phyloP scores from a whole-genome alignment of 140 eudicot genomes.

The Anethum foeniculum region DNA sequence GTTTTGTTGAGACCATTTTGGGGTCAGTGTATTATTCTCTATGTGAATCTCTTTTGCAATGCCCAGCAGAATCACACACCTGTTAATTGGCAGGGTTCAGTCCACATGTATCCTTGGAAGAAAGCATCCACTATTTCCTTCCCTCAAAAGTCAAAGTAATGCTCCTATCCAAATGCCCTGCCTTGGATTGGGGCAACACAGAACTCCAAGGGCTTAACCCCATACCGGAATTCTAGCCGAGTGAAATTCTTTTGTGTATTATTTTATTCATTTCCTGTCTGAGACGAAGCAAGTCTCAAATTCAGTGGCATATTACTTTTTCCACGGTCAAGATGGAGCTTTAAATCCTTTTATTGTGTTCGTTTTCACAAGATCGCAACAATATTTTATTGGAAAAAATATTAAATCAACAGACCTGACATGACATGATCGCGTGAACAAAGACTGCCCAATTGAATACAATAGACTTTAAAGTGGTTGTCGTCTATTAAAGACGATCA shows the following conservation, averaged over 20 bases:
- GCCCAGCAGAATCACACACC: not conserved
- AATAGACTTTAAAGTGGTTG: not conserved
- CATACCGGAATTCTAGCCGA: not conserved
- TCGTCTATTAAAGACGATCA: slow-evolving; percentile 24
- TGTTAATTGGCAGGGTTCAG: not conserved
- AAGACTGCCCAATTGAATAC: not conserved
- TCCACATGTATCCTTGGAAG: not conserved
- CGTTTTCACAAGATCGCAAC: not conserved
- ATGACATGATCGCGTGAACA: not conserved
- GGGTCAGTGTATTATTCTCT: not conserved
- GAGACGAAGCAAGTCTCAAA: not conserved
- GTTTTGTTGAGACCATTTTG: not conserved
- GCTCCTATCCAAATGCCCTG: not conserved
- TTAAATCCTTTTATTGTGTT: not conserved
- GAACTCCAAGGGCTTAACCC: not conserved
- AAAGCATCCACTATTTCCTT: not conserved
- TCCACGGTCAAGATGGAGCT: not conserved
- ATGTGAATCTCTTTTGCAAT: not conserved
- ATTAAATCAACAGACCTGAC: not conserved
- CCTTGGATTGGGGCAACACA: not conserved
- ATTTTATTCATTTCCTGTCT: not conserved
- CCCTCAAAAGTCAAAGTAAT: not conserved
- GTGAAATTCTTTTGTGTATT: not conserved
- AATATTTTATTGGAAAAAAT: not conserved
- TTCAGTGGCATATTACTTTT: not conserved